These are phyloP conservation scores for Aspergillus baeticus DNA, from an alignment of 495 filamentous ascomycete genomes.

Conservation along the genomic window DNA sequence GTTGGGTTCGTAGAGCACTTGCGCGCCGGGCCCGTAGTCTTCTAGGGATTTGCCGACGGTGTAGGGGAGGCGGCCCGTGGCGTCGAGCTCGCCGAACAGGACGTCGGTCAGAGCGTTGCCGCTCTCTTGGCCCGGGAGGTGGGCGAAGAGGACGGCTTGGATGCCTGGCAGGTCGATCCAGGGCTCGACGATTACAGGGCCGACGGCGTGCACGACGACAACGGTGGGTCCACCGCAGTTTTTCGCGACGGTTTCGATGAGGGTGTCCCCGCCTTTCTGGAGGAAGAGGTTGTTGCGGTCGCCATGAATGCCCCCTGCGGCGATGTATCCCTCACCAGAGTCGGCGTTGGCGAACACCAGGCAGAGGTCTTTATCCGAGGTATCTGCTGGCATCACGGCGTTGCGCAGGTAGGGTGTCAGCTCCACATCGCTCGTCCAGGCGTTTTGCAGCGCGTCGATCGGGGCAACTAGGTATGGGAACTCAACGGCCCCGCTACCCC, in stretches of 20 bases:
- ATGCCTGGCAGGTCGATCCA: constrained; percentile 81
- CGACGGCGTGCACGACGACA: constrained; percentile 88
- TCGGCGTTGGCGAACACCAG: constrained; percentile 63
- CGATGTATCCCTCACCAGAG: constrained; percentile 64
- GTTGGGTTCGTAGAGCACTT: constrained; percentile 74
- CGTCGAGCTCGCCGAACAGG: constrained; percentile 80
- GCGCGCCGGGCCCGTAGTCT: constrained; percentile 79
- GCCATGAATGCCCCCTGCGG: constrained; percentile 62
- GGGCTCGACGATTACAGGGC: constrained; percentile 78
- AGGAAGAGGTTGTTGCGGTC: constrained; percentile 81
- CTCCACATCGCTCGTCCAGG: constrained; percentile 60
- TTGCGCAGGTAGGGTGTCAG: constrained; percentile 63
- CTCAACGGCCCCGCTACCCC: constrained; percentile 88
- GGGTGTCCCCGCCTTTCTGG: constrained; percentile 73
- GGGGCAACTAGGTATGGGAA: constrained; percentile 81
- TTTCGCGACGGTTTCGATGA: constrained; percentile 68
- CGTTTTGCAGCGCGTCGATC: constrained; percentile 58
- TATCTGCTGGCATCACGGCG: constrained; percentile 35
- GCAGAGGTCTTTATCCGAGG: constrained; percentile 60
- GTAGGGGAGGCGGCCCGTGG: constrained; percentile 84
- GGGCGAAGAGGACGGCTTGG: constrained; percentile 80
- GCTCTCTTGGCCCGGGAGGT: constrained; percentile 88
- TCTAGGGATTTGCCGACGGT: constrained; percentile 78
- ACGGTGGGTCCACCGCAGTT: constrained; percentile 74
- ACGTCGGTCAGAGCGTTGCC: constrained; percentile 84